Percentiles rank a stretch among this genome's conserved stretches.
Conservation (phyloP, 176 grass and related monocot species). For the Oryza meyeriana region DNA sequence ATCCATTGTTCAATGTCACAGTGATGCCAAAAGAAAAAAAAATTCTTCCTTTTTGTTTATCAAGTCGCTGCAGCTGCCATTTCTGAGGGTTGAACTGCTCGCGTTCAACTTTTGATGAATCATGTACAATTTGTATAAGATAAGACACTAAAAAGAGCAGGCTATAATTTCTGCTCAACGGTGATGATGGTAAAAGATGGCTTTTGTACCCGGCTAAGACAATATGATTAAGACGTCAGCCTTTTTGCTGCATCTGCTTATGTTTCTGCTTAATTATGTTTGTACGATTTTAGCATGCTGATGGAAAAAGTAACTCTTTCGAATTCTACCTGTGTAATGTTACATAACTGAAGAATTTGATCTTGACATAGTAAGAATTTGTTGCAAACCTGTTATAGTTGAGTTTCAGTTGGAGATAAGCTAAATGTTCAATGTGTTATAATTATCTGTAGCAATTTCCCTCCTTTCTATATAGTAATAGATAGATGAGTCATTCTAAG, state of each 20-base stretch:
- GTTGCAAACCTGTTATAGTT: neutral
- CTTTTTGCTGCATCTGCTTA: conserved; percentile 1
- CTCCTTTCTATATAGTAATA: neutral
- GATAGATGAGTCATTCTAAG: neutral
- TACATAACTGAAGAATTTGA: neutral
- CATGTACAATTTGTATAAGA: neutral
- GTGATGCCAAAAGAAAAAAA: neutral
- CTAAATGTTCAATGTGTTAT: too few relatives aligned
- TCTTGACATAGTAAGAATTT: neutral
- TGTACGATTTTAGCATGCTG: conserved; percentile 1
- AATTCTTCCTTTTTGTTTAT: neutral
- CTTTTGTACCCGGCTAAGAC: conserved; percentile 12
- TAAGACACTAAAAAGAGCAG: neutral
- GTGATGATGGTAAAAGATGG: neutral
- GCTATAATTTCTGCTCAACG: neutral
- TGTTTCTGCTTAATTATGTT: conserved; percentile 11
- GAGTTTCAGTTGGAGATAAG: too few relatives aligned
- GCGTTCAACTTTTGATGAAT: neutral
- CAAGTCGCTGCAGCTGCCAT: neutral
- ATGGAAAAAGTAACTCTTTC: neutral
- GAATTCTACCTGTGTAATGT: neutral
- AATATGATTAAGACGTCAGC: conserved; percentile 5
- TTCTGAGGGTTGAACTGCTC: neutral
- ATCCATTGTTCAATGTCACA: neutral
- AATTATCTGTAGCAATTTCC: too few relatives aligned